Evolutionary conservation across 2,329 filamentous ascomycete genomes (phyloP).

Genomic region (Coniochaeta pulveracea): DNA sequence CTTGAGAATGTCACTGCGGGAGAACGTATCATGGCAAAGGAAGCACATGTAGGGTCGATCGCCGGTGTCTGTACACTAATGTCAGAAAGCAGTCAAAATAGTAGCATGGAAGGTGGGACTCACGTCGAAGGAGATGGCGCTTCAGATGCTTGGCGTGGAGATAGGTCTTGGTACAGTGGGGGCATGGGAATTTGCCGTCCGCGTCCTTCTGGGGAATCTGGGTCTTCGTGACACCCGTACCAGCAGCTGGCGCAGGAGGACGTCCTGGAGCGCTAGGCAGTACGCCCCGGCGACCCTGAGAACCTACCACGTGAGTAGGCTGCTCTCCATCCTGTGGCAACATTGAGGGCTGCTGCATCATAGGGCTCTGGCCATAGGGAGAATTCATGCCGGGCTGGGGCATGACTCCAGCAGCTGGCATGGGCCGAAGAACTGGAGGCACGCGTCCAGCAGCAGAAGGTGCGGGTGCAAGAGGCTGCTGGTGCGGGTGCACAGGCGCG

Average conservation of each 20-base stretch:
- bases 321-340: constrained; percentile 45
- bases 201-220: constrained; percentile 90
- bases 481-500: constrained; percentile 60
- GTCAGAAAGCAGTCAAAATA: constrained; percentile 11
- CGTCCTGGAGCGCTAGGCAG: constrained; percentile 82
- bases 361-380: constrained; percentile 45
- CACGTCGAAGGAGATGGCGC: constrained; percentile 89
- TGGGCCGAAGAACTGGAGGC: constrained; percentile 54
- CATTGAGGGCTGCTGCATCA: constrained; percentile 46
- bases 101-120: constrained; percentile 36
- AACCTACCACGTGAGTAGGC: constrained; percentile 87
- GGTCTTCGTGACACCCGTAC: constrained; percentile 61
- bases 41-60: constrained; percentile 98
- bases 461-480: constrained; percentile 66
- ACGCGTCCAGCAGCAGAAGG: constrained; percentile 43
- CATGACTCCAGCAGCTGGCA: constrained; percentile 57
- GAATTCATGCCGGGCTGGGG: constrained; percentile 44
- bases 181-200: constrained; percentile 95
- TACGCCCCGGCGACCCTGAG: constrained; percentile 84
- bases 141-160: constrained; percentile 95
- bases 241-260: constrained; percentile 62
- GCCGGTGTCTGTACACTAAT: constrained; percentile 64
- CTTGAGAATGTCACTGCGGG: constrained; percentile 94
- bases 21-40: constrained; percentile 95
- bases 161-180: constrained; percentile 97